A percentile compares a stretch with the other conserved stretches of the same genome.
Conservation (phyloP, 148 eudicot genomes). For the Cornus suecica region DNA sequence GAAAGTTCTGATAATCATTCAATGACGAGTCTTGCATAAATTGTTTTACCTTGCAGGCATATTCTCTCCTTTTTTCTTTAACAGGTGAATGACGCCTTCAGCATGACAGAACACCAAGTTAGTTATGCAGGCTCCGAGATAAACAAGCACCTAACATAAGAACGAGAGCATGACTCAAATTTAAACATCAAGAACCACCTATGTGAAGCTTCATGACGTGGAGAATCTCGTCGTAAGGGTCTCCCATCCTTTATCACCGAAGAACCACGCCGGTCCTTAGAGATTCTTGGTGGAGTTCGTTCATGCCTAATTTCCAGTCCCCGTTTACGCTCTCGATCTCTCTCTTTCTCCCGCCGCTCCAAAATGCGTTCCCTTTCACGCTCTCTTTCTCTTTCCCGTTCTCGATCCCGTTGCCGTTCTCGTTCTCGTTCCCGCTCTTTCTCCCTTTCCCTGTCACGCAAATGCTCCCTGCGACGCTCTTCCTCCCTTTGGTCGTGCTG, state of each 20-base stretch:
- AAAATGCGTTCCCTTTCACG: slow-evolving; percentile 41
- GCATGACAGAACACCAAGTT: slow-evolving; percentile 85
- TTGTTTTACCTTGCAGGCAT: slow-evolving; percentile 94
- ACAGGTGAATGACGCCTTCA: slow-evolving; percentile 99
- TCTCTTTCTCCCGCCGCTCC: slow-evolving; percentile 63
- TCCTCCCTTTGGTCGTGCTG: slow-evolving; percentile 75
- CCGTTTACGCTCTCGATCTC: slow-evolving; percentile 62
- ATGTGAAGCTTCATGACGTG: slow-evolving; percentile 76
- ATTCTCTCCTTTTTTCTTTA: slow-evolving; percentile 92
- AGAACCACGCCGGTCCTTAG: slow-evolving; percentile 72
- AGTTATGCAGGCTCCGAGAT: slow-evolving; percentile 60
- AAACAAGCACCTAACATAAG: slow-evolving; percentile 52
- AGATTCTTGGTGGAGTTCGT: slow-evolving; percentile 63
- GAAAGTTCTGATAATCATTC: slow-evolving; percentile 28
- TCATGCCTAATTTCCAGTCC: slow-evolving; percentile 63
- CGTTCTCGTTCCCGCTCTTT: slow-evolving; percentile 52
- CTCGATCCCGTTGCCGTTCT: slow-evolving; percentile 56
- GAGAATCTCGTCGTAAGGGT: slow-evolving; percentile 70
- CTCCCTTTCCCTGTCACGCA: slow-evolving; percentile 67
- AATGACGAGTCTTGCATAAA: slow-evolving; percentile 41
- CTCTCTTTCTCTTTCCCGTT: slow-evolving; percentile 46
- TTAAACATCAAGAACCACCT: slow-evolving; percentile 74
- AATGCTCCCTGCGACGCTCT: slow-evolving; percentile 61
- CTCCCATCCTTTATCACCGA: slow-evolving; percentile 58
- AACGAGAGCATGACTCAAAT: slow-evolving; percentile 56